Percentiles rank a stretch among this genome's conserved stretches.
Evolutionary conservation across 305 asterid species (phyloP).

Genomic region (Coffea humblotiana): DNA sequence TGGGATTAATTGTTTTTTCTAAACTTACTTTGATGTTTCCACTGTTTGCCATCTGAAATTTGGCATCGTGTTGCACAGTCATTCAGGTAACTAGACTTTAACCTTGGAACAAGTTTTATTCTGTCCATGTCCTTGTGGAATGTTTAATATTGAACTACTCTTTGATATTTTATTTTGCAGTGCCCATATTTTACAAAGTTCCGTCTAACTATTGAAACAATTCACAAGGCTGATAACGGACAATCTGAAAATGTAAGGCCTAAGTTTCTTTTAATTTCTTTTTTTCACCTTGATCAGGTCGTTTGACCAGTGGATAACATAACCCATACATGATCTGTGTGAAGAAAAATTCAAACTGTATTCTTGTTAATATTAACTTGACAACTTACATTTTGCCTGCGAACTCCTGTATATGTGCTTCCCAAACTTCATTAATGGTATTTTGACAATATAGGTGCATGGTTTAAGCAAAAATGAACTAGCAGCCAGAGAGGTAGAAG

Average conservation of each 20-base stretch:
- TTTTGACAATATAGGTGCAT: constrained; percentile 50
- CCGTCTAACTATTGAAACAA: constrained; percentile 66
- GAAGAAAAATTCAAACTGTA: background rate
- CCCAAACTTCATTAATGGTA: constrained; percentile 2
- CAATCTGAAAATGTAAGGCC: constrained; percentile 66
- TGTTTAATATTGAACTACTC: constrained; percentile 1
- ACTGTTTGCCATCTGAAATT: constrained; percentile 30
- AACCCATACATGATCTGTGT: background rate
- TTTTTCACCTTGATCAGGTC: background rate
- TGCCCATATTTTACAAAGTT: constrained; percentile 81
- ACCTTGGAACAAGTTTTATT: background rate
- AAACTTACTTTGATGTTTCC: constrained; percentile 14
- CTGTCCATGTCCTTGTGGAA: background rate
- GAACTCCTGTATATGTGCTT: background rate
- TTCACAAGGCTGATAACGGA: constrained; percentile 69
- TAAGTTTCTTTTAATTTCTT: background rate
- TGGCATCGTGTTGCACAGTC: constrained; percentile 44
- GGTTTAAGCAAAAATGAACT: constrained; percentile 63
- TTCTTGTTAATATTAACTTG: background rate
- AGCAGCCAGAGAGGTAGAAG: constrained; percentile 65
- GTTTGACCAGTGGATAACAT: background rate
- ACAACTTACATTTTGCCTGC: background rate
- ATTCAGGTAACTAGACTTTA: constrained; percentile 52
- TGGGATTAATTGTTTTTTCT: constrained; percentile 2
- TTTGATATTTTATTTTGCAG: constrained; percentile 40